These are phyloP conservation scores for Fennellomyces sp. DNA, from an alignment of 371 early-diverging fungal genomes.

Conservation along the genomic window DNA sequence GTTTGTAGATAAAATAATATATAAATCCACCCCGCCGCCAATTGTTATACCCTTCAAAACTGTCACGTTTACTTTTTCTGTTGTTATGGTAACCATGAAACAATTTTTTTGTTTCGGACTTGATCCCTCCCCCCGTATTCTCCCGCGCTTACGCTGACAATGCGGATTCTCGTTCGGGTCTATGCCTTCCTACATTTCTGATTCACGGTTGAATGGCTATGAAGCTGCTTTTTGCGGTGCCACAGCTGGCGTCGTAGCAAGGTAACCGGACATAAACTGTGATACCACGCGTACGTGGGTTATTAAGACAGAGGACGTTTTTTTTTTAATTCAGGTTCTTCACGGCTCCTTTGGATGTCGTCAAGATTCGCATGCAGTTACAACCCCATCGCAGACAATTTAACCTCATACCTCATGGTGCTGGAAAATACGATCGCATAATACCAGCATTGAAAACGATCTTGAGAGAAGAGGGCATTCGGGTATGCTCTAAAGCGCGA, in stretches of 20 bases:
- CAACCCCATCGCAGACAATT: conserved; percentile 39
- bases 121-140: too few species aligned
- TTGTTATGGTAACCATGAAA: too few species aligned
- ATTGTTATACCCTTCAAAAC: too few species aligned
- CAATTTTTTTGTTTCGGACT: background rate
- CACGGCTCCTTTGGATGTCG: conserved; percentile 90
- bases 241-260: conserved; percentile 69
- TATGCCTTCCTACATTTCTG: conserved; percentile 51
- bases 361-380: conserved; percentile 88
- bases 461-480: conserved; percentile 74
- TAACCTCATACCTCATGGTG: conserved; percentile 3
- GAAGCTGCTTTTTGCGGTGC: conserved; percentile 72
- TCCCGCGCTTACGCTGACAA: too few species aligned
- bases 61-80: too few species aligned
- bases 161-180: too few species aligned
- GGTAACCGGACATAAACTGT: conserved; percentile 32
- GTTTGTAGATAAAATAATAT: background rate
- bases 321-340: conserved; percentile 43
- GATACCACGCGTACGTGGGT: background rate
- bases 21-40: too few species aligned
- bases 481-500: conserved; percentile 34
- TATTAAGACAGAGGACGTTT: background rate
- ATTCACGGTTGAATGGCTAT: conserved; percentile 50
- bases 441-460: conserved; percentile 59
- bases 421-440: conserved; percentile 60